Evolutionary conservation across 352 stramenopile genomes (phyloP).

Genomic region (Phytophthora citrophthora): DNA sequence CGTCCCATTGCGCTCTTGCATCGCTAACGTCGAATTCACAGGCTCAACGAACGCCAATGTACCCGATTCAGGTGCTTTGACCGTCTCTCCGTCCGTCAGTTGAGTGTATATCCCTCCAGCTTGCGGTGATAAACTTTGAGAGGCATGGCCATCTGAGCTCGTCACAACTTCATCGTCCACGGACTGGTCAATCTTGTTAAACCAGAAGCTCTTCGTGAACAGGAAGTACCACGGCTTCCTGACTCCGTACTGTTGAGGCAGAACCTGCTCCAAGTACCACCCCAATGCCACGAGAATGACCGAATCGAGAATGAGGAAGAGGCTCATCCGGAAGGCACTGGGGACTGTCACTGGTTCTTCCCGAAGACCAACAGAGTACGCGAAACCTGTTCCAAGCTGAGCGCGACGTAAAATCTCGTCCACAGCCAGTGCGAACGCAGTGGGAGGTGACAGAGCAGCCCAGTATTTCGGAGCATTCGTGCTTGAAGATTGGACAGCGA

Average conservation of each 20-base stretch:
- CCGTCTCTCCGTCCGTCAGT: constrained; percentile 8
- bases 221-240: constrained; percentile 92
- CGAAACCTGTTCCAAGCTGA: constrained; percentile 65
- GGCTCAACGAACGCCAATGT: constrained; percentile 40
- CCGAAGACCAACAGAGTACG: constrained; percentile 54
- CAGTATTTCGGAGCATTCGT: constrained; percentile 53
- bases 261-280: constrained; percentile 93
- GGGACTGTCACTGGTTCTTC: constrained; percentile 52
- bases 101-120: constrained; percentile 27
- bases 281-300: constrained; percentile 83
- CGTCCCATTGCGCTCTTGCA: constrained; percentile 47
- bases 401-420: constrained; percentile 65
- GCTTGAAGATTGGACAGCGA: constrained; percentile 54
- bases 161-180: constrained; percentile 2
- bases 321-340: constrained; percentile 55
- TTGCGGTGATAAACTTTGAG: constrained; percentile 24
- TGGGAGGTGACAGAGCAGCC: constrained; percentile 63
- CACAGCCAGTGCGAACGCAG: constrained; percentile 70
- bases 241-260: constrained; percentile 92
- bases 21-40: constrained; percentile 44
- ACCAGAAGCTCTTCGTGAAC: constrained; percentile 57
- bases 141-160: constrained; percentile 1
- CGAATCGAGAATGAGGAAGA: constrained; percentile 79
- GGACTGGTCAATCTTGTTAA: constrained; percentile 9
- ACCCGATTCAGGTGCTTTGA: not conserved